Base-by-base conservation (phyloP, 805 yeast genomes). In the Wickerhamomyces sydowiorum region DNA sequence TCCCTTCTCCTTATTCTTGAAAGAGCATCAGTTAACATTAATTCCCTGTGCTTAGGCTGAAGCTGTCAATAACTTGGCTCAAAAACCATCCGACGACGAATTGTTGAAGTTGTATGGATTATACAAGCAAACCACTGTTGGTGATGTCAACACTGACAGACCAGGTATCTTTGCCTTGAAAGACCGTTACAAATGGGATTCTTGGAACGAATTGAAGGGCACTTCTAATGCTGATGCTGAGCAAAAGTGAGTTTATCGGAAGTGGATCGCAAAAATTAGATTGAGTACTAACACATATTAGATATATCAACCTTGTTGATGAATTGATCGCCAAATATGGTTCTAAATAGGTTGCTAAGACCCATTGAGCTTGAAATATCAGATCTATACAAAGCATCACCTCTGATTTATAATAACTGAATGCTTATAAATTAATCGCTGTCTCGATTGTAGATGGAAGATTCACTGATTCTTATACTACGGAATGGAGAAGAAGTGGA, bases 181-280 rank as follows among this genome's bases (percentile, higher is more conserved):
- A 72, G 97, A 91, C 54, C 89, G 95, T 69, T 86, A 86, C 78
- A 93, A 93, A 75, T 93, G 98, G 98, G 91, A 90, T 62, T 77
- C 98, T 8, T 93, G 98, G 98, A 82, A 82, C 57, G 81, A 80
- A 56, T 70, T 82, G 59, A 84, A 86, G 71, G 99, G 99, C 44
- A 77, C 76, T 47, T 67, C 88, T 32, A 86, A 85, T 67, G 95
- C 79, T 54, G 97, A 88, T 28, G 99, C 99, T 46, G 98, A 91
- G 73, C 50, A 74, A 54, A 74, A 88, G 65, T 78, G 50, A 44
- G 63, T 56, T 5, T 34, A 21, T 12, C 15, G 7, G 12, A 12
- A 22, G 20, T 22, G 9, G 19, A 7, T 12, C 12, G 14, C 10
- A 8, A 12, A 17, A 6, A 7, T 7, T 5, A 8, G 10, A 13